Percentiles rank a stretch among this genome's conserved stretches.
Evolutionary conservation across 306 rosid genomes (phyloP).

Genomic region (Ormosia semicastrata): DNA sequence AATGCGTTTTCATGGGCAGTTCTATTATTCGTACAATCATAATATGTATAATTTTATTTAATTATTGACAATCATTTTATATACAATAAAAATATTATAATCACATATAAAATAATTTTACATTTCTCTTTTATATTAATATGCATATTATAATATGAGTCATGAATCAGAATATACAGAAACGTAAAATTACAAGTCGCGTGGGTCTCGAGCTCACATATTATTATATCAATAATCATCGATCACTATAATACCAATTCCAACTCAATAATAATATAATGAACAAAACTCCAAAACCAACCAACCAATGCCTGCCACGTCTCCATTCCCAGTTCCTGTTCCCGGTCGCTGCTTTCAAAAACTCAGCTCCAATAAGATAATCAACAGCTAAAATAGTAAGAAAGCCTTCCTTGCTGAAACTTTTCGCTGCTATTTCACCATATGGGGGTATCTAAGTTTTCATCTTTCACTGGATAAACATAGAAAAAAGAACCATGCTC

Average conservation of each 20-base stretch:
- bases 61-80: too few relatives aligned
- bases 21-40: too few relatives aligned
- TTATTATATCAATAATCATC: not conserved
- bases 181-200: not conserved
- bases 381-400: constrained; percentile 4
- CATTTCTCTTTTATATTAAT: too few relatives aligned
- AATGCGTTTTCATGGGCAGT: not conserved
- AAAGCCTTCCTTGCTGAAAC: not conserved
- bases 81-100: too few relatives aligned
- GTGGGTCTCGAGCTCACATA: constrained; percentile 24
- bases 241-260: not conserved
- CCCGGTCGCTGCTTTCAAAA: constrained; percentile 15
- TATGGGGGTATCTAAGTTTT: constrained; percentile 7
- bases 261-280: not conserved
- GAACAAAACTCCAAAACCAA: constrained; percentile 18
- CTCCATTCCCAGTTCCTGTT: not conserved
- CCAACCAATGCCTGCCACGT: not conserved
- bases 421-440: not conserved
- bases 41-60: too few relatives aligned
- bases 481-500: not conserved
- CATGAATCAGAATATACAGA: not conserved
- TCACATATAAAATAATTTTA: too few relatives aligned
- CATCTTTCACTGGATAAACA: constrained; percentile 7
- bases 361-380: not conserved
- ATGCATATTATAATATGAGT: too few relatives aligned